Conservation (phyloP, 2,329 filamentous ascomycete species). For the Ceratocystis cacaofunesta region DNA sequence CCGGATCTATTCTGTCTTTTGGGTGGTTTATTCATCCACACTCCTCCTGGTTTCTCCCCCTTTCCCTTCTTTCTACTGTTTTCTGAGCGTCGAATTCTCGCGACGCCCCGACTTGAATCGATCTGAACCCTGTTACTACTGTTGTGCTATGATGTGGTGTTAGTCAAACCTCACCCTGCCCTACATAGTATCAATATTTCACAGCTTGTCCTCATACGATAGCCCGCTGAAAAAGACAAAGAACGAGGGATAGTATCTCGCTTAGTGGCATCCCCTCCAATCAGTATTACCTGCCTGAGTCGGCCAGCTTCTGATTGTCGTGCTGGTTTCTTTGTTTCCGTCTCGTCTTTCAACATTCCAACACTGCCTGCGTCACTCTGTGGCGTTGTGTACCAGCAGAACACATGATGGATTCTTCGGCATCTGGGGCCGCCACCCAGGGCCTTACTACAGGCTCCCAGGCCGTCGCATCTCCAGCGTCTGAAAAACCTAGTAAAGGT, state of each 20-base stretch:
- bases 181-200: background rate
- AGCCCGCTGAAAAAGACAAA: background rate
- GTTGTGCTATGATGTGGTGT: slow-evolving; percentile 1
- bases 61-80: background rate
- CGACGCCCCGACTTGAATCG: background rate
- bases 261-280: background rate
- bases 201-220: background rate
- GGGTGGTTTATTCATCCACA: background rate
- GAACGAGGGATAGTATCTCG: background rate
- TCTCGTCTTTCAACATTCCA: background rate
- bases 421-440: background rate
- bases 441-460: slow-evolving; percentile 9
- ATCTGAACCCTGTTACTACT: background rate
- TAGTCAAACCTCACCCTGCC: background rate
- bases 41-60: background rate
- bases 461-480: slow-evolving; percentile 1
- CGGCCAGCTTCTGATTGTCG: background rate
- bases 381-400: background rate
- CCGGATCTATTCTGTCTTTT: background rate
- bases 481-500: slow-evolving; percentile 16
- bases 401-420: background rate
- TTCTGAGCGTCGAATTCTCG: background rate
- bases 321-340: background rate
- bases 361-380: background rate
- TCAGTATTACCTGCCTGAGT: background rate